Conservation (phyloP, 2,329 filamentous ascomycete genomes). For the Diaporthe citrichinensis region DNA sequence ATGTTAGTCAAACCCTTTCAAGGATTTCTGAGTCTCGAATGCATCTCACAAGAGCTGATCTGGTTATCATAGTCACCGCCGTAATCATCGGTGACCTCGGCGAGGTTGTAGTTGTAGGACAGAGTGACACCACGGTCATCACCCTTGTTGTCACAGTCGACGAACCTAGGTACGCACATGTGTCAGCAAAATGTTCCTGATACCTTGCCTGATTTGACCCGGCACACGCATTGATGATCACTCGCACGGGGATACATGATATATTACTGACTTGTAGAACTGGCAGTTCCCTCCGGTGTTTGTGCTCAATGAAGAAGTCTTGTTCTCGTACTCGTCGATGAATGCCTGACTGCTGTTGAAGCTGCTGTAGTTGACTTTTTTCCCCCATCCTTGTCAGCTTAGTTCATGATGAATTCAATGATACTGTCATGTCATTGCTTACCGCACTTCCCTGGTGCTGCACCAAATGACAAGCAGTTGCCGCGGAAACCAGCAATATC, state of each 20-base stretch:
- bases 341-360: neutral
- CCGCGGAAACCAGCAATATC: conserved; percentile 4
- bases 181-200: neutral
- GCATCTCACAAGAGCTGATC: conserved; percentile 10
- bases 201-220: too few relatives aligned
- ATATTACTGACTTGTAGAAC: conserved; percentile 4
- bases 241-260: too few relatives aligned
- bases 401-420: accelerated
- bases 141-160: conserved; percentile 2
- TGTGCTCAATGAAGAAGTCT: neutral
- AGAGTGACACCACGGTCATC: conserved; percentile 6
- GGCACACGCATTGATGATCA: neutral
- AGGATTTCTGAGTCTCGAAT: accelerated
- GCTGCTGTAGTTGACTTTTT: conserved; percentile 14
- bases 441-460: neutral
- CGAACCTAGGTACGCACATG: neutral
- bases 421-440: neutral
- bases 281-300: conserved; percentile 22
- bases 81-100: neutral
- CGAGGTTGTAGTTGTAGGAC: neutral
- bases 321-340: neutral
- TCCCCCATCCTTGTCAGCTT: neutral
- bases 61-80: conserved; percentile 14
- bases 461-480: conserved; percentile 7
- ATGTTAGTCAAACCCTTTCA: neutral